These are phyloP conservation scores for Pilobolus umbonatus DNA, from an alignment of 192 early-diverging fungal species.

Conservation along the genomic window DNA sequence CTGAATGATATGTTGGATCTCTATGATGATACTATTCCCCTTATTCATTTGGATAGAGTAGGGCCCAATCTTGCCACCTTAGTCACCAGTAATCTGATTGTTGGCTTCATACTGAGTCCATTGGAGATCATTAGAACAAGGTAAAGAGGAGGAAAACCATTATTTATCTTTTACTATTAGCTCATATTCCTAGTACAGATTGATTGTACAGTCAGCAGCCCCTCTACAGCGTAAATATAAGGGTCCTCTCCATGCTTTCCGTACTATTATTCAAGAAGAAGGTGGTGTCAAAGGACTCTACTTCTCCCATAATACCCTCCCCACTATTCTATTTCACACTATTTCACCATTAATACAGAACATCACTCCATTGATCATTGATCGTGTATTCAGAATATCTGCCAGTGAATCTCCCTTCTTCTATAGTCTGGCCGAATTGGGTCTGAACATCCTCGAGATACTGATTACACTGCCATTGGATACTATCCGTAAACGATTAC, in stretches of 20 bases:
- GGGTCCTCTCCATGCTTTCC: slow-evolving; percentile 72
- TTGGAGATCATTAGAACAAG: slow-evolving; percentile 86
- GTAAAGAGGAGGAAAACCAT: slow-evolving; percentile 34
- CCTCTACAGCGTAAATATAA: slow-evolving; percentile 77
- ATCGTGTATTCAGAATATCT: slow-evolving; percentile 55
- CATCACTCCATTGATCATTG: slow-evolving; percentile 59
- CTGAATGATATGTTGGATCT: slow-evolving; percentile 89
- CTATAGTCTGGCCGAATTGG: slow-evolving; percentile 57
- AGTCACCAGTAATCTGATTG: slow-evolving; percentile 66
- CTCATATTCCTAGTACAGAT: slow-evolving; percentile 33
- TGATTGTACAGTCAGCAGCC: slow-evolving; percentile 79
- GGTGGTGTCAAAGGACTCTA: slow-evolving; percentile 67
- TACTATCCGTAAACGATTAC: slow-evolving; percentile 77
- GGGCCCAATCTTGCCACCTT: slow-evolving; percentile 66
- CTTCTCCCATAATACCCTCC: slow-evolving; percentile 63
- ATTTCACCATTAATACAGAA: slow-evolving; percentile 69
- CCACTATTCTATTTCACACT: slow-evolving; percentile 76
- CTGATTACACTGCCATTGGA: slow-evolving; percentile 82
- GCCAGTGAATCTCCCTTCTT: slow-evolving; percentile 58
- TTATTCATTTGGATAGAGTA: slow-evolving; percentile 53
- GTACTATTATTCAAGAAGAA: slow-evolving; percentile 75
- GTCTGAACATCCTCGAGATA: slow-evolving; percentile 66
- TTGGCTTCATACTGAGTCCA: slow-evolving; percentile 81
- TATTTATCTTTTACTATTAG: background rate
- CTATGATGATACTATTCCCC: slow-evolving; percentile 81